Evolutionary conservation across 2,329 filamentous ascomycete species (phyloP).

Genomic region (Epichloe bromicola): DNA sequence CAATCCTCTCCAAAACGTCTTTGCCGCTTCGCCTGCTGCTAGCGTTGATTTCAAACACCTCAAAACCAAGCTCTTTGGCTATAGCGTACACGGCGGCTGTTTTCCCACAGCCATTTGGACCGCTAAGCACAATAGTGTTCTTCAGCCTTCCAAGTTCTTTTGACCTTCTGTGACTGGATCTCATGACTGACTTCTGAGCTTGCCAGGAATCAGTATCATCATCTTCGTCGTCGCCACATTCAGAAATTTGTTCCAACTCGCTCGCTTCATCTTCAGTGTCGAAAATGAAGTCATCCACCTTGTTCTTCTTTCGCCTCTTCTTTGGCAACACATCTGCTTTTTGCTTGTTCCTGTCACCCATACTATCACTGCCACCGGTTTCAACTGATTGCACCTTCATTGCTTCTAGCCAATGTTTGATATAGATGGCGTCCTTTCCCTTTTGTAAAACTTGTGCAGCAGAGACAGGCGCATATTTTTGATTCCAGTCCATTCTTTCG

Average conservation of each 20-base stretch:
- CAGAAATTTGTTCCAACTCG: slow-evolving; percentile 56
- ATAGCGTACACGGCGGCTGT: slow-evolving; percentile 85
- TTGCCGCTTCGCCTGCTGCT: slow-evolving; percentile 73
- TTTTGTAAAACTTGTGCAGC: slow-evolving; percentile 64
- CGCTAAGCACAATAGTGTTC: slow-evolving; percentile 80
- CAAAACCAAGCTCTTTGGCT: slow-evolving; percentile 82
- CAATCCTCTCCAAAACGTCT: slow-evolving; percentile 82
- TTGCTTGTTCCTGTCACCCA: slow-evolving; percentile 15
- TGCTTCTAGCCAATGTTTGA: slow-evolving; percentile 70
- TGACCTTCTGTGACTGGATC: slow-evolving; percentile 24
- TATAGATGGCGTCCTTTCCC: slow-evolving; percentile 53
- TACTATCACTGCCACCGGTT: slow-evolving; percentile 33
- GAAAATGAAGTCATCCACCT: slow-evolving; percentile 69
- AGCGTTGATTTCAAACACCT: slow-evolving; percentile 89
- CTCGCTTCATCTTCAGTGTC: slow-evolving; percentile 63
- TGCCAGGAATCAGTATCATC: slow-evolving; percentile 25
- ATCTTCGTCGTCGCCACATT: slow-evolving; percentile 46
- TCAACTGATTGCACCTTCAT: slow-evolving; percentile 68
- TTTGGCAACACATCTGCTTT: slow-evolving; percentile 22
- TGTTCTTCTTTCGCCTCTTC: slow-evolving; percentile 59
- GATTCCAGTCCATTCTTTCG: slow-evolving; percentile 60
- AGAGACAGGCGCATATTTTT: slow-evolving; percentile 68
- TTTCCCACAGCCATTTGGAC: slow-evolving; percentile 83
- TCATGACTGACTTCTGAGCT: slow-evolving; percentile 41
- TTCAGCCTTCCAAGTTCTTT: slow-evolving; percentile 38